Base-by-base conservation (phyloP, 2,329 filamentous ascomycete genomes). In the Botryotinia calthae region DNA sequence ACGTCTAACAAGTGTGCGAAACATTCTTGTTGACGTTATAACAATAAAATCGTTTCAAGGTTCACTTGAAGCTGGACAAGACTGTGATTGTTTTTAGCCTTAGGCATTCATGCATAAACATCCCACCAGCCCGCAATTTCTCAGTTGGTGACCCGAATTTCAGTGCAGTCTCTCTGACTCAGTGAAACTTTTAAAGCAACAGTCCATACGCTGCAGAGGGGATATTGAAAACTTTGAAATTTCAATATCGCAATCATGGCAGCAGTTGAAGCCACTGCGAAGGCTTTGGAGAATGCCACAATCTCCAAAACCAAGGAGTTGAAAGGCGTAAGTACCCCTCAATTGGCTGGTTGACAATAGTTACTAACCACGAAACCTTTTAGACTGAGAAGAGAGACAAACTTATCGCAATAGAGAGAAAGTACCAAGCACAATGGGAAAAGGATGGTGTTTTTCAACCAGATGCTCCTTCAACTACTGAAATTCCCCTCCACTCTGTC, bases 401-500 rank as follows among this genome's bases (percentile, higher is more conserved):
- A 68, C 86, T 97, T 77, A 91, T 96, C 78, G 89, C 89, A 46
- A 88, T 91, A 79, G 95, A 98, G 85, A 97, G 96, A 85, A 94
- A 94, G 81, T 98, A 97, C 84, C 95, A 98, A 84, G 85, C 90
- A 81, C 86, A 91, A 88, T 97, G 94, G 94, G 88, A 91, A 80
- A 86, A 93, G 73, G 86, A 89, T 78, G 87, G 87, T 76, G 85
- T 97, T 78, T 99, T 98, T 87, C 88, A 98, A 83, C 87, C 91
- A 78, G 86, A 98, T 83, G 94, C 96, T 37, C 96, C 96, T 48
- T 90, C 92, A 31, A 89, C 90, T 70, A 84, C 87, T 76, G 94
- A 98, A 78, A 88, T 94, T 76, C 92, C 94, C 74, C 89, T 92
- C 77, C 87, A 91, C 80, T 90, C 91, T 74, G 90, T 95, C 78